Evolutionary conservation across 805 yeast genomes (phyloP).

Genomic region (Yarrowia keelungensis): DNA sequence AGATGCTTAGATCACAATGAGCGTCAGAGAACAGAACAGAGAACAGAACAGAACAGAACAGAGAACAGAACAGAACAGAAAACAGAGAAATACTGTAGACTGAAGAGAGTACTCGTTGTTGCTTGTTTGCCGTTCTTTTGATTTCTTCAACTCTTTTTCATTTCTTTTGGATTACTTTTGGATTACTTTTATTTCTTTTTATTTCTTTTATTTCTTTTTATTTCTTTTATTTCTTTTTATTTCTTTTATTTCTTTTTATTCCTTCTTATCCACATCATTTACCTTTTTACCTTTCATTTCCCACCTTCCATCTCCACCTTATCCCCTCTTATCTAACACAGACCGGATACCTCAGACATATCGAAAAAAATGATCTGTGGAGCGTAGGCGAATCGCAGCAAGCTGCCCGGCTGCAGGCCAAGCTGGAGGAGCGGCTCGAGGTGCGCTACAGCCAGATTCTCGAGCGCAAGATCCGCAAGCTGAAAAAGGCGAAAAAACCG

Average conservation of each 20-base stretch:
- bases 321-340: conserved; percentile 46
- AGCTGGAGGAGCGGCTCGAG: conserved; percentile 46
- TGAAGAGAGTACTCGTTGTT: too few relatives aligned
- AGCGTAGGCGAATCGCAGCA: conserved; percentile 48
- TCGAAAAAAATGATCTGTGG: conserved; percentile 63
- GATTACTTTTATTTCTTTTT: too few relatives aligned
- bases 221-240: neutral
- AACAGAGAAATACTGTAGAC: neutral
- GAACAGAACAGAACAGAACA: too few relatives aligned
- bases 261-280: neutral
- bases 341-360: conserved; percentile 71
- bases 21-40: too few relatives aligned
- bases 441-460: conserved; percentile 43
- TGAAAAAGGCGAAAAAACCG: conserved; percentile 13
- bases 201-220: neutral
- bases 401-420: conserved; percentile 50
- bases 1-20: too few relatives aligned
- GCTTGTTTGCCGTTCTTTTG: too few relatives aligned
- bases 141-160: too few relatives aligned
- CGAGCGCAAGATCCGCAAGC: conserved; percentile 35
- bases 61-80: too few relatives aligned
- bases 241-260: neutral
- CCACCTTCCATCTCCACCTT: neutral
- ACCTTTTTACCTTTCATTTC: neutral
- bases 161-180: too few relatives aligned